Conservation (phyloP, 805 yeast species). For the Teunomyces tritomae region DNA sequence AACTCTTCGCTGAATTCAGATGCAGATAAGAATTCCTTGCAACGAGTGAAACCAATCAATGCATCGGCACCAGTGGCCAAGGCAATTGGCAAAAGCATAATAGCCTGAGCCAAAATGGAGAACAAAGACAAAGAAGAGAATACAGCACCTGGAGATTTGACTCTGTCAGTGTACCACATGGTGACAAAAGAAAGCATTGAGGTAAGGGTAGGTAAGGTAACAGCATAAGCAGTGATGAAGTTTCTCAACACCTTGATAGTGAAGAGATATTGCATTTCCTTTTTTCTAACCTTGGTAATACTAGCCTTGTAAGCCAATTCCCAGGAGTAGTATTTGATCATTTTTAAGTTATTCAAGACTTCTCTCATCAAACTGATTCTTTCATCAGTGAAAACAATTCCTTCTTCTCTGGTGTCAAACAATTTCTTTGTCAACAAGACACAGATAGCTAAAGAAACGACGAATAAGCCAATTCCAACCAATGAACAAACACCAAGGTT, state of each 20-base stretch:
- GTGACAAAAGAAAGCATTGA: slow-evolving; percentile 46
- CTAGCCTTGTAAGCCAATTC: slow-evolving; percentile 39
- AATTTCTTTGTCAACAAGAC: slow-evolving; percentile 34
- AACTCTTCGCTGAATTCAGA: slow-evolving; percentile 14
- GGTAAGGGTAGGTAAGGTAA: slow-evolving; percentile 40
- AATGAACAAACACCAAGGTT: slow-evolving; percentile 40
- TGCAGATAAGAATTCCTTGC: slow-evolving; percentile 20
- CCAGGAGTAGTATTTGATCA: slow-evolving; percentile 48
- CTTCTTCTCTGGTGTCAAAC: slow-evolving; percentile 34
- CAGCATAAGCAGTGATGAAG: slow-evolving; percentile 43
- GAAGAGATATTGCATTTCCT: slow-evolving; percentile 40
- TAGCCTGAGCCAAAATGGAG: slow-evolving; percentile 42
- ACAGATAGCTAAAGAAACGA: slow-evolving; percentile 33
- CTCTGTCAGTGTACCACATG: slow-evolving; percentile 44
- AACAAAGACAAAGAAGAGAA: slow-evolving; percentile 43
- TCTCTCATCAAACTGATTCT: slow-evolving; percentile 44
- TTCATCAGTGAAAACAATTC: slow-evolving; percentile 39
- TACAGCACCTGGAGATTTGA: slow-evolving; percentile 37
- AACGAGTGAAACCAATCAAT: slow-evolving; percentile 34
- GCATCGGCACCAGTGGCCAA: slow-evolving; percentile 47
- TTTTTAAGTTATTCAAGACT: slow-evolving; percentile 37
- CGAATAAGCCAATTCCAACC: slow-evolving; percentile 41
- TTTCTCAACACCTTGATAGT: slow-evolving; percentile 42
- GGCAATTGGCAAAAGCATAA: slow-evolving; percentile 43
- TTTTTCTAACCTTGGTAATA: slow-evolving; percentile 33